phyloP scores from a whole-genome alignment of 345 rosid genomes.

The Erysimum cheiranthoides region DNA sequence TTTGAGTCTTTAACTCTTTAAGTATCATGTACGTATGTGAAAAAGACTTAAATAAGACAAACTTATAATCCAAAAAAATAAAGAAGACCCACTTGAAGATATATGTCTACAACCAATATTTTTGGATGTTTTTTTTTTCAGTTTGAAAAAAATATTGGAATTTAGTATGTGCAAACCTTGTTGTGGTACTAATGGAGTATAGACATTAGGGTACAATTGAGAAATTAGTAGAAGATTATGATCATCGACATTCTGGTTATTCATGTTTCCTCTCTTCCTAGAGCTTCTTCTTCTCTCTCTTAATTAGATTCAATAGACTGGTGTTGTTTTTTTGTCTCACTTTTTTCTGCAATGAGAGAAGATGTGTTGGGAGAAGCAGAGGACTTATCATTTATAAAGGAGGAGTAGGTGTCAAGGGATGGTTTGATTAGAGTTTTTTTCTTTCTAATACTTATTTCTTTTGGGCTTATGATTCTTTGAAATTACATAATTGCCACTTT shows the following conservation, averaged over 20 bases:
- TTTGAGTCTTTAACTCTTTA: neutral
- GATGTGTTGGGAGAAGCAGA: conserved; percentile 37
- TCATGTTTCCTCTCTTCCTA: conserved; percentile 36
- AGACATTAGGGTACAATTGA: conserved; percentile 42
- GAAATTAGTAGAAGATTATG: conserved; percentile 44
- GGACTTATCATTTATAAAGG: conserved; percentile 40
- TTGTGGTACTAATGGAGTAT: conserved; percentile 37
- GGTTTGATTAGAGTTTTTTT: conserved; percentile 26
- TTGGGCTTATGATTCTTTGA: conserved; percentile 9
- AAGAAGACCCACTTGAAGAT: conserved; percentile 40
- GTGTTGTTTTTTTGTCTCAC: conserved; percentile 31
- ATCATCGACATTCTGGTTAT: conserved; percentile 32
- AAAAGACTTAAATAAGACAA: conserved; percentile 31
- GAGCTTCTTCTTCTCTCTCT: conserved; percentile 25
- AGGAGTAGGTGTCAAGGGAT: conserved; percentile 44
- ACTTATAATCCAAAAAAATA: neutral
- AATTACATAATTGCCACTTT: conserved; percentile 22
- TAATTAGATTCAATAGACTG: conserved; percentile 14
- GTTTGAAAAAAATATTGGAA: neutral
- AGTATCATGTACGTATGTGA: conserved; percentile 12
- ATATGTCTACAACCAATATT: conserved; percentile 12
- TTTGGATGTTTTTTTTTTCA: neutral
- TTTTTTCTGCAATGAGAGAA: conserved; percentile 38
- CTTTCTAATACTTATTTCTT: conserved; percentile 1
- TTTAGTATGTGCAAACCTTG: conserved; percentile 39